phyloP scores from a whole-genome alignment of 75 land plant species.

The Selaginella tamariscina region DNA sequence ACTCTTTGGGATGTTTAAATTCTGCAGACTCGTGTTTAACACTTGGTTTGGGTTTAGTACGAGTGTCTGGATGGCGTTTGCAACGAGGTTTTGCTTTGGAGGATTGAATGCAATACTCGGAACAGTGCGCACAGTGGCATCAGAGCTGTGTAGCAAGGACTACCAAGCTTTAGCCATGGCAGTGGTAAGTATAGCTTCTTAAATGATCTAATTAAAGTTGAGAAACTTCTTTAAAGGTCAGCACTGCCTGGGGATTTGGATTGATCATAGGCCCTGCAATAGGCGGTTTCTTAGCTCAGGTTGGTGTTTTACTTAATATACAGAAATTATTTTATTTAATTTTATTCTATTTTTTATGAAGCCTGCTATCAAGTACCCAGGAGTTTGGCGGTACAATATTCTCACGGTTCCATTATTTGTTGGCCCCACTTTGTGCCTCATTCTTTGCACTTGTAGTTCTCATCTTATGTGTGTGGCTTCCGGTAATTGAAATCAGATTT shows the following conservation, averaged over 20 bases:
- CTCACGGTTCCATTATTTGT: background rate
- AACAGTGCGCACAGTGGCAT: conserved; percentile 14
- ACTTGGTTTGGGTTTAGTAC: conserved; percentile 59
- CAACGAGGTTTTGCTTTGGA: conserved; percentile 63
- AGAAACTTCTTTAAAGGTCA: conserved; percentile 25
- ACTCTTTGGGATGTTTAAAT: background rate
- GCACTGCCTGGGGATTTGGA: conserved; percentile 53
- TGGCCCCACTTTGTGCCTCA: background rate
- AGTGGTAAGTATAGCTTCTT: conserved; percentile 19
- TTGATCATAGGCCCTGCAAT: conserved; percentile 60
- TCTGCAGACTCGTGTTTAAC: conserved; percentile 28
- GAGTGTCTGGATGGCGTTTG: conserved; percentile 72
- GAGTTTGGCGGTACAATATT: background rate
- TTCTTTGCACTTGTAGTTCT: background rate
- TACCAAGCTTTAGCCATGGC: conserved; percentile 28
- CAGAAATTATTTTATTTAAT: background rate
- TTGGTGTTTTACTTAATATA: too few species aligned
- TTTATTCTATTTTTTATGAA: conserved; percentile 8
- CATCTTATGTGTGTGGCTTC: background rate
- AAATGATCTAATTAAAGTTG: background rate
- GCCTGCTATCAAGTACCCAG: conserved; percentile 86
- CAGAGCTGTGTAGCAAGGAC: conserved; percentile 24
- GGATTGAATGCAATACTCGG: conserved; percentile 43
- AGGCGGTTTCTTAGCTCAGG: conserved; percentile 66
- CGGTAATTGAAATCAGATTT: background rate